phyloP scores from a whole-genome alignment of 2,329 filamentous ascomycete genomes.

The Cladosporium sphaerospermum region DNA sequence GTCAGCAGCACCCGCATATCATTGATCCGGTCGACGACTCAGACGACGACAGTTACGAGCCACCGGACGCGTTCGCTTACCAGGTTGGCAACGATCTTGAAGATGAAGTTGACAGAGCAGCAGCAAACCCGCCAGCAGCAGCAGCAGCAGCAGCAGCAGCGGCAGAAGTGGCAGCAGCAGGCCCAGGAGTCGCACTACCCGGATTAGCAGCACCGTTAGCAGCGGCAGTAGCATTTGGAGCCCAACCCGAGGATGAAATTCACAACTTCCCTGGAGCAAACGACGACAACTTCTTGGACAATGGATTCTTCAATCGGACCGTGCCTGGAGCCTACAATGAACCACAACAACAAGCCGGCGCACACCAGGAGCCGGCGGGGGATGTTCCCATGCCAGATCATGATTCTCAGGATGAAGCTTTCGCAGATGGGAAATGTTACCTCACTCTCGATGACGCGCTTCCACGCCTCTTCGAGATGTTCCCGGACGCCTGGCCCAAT shows the following conservation, averaged over 20 bases:
- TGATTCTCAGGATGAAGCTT: background rate
- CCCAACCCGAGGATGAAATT: background rate
- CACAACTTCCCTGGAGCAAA: background rate
- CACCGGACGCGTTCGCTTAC: too few species aligned
- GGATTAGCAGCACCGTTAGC: too few species aligned
- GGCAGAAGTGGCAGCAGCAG: background rate
- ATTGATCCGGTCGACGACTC: conserved; percentile 23
- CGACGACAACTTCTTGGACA: conserved; percentile 6
- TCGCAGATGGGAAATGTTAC: background rate
- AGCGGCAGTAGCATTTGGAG: too few species aligned
- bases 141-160: background rate
- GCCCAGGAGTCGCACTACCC: background rate
- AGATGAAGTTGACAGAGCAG: too few species aligned
- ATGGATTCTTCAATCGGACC: background rate
- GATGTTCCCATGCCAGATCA: too few species aligned
- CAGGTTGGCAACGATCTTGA: too few species aligned
- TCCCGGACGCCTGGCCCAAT: conserved; percentile 30
- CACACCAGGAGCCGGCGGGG: background rate
- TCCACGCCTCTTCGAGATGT: conserved; percentile 25
- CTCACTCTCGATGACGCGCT: conserved; percentile 23
- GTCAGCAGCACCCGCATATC: conserved; percentile 10
- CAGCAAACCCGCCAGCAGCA: background rate
- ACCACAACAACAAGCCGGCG: background rate
- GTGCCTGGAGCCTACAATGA: background rate
- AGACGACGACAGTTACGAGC: conserved; percentile 11